Evolutionary conservation across 2,329 filamentous ascomycete species (phyloP), one percentile per base, ranked within the genome.

Genomic region (Dothistroma septosporum): DNA sequence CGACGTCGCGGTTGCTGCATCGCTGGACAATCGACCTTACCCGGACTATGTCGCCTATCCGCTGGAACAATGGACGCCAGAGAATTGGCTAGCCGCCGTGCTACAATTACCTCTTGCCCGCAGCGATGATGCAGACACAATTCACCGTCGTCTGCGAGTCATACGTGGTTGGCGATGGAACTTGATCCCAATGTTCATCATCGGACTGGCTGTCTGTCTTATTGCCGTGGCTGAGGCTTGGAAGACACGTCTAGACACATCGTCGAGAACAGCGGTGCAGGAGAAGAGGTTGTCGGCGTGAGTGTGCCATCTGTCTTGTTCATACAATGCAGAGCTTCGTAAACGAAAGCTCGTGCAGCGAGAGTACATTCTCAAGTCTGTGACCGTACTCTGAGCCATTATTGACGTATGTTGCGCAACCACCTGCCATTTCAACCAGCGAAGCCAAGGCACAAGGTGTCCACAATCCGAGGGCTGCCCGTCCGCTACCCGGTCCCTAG

Each of bases 121-220:
- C 22, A 35, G 28, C 10, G 57, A 52, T 16, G 64, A 68, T 44
- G 44, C 64, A 4, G 55, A 56, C 6, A 61, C 70, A 21, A 67
- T 72, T n/a, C 9, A 53, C 1, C 19, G 24, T 7, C 65, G 66
- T 22, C 33, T 70, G 28, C 47, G 28, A 14, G 55, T 70, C 44
- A 71, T 71, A 66, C 57, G 64, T 44, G 69, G 54, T 2, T 73
- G 71, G 70, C 64, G 63, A 37, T 72, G 69, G 68, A 73, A 73
- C 58, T 52, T 72, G n/a, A 65, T 73, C 14, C 68, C 69, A 19
- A 54, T 73, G 59, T 65, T 69, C 52, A 44, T 72, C 2, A 46
- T 71, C 16, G 66, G 68, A 2, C 7, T 69, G 16, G 52, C 57
- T 1, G 61, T 71, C 0, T 56, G 37, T 22, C 62, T 49, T 0